Conservation (phyloP, 2,329 filamentous ascomycete genomes). For the Emericellopsis atlantica region DNA sequence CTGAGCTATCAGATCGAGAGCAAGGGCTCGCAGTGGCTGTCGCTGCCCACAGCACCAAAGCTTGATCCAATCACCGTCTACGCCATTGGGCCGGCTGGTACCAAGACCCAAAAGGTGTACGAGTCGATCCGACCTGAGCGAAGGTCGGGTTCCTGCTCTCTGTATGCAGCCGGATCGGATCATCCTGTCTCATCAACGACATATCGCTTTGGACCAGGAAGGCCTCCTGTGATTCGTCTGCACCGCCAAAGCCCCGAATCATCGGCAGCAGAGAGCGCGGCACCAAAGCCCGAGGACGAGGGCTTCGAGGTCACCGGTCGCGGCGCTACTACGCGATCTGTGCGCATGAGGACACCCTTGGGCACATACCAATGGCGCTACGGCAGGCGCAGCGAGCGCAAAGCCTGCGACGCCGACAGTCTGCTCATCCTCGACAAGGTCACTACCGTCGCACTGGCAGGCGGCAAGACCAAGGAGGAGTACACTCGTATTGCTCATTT, state of each 20-base stretch:
- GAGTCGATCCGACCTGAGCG: conserved; percentile 33
- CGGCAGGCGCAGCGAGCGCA: conserved; percentile 30
- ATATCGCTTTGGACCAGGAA: conserved; percentile 43
- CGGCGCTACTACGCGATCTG: conserved; percentile 31
- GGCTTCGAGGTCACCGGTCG: conserved; percentile 14
- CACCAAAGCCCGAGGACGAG: conserved; percentile 6
- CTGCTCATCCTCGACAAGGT: conserved; percentile 38
- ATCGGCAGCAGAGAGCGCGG: background rate
- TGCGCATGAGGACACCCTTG: conserved; percentile 30
- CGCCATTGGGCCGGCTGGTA: conserved; percentile 18
- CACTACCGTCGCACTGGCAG: conserved; percentile 15
- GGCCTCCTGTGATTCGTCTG: conserved; percentile 31
- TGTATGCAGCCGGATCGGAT: conserved; percentile 27
- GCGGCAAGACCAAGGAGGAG: conserved; percentile 15
- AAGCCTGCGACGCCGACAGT: conserved; percentile 23
- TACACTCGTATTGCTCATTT: conserved; percentile 26
- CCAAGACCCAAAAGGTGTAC: conserved; percentile 31
- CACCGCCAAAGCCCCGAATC: conserved; percentile 1
- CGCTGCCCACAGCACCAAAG: conserved; percentile 24
- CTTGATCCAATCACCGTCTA: conserved; percentile 29
- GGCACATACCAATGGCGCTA: conserved; percentile 46
- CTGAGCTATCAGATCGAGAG: conserved; percentile 35
- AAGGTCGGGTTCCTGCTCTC: conserved; percentile 32
- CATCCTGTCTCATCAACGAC: conserved; percentile 33
- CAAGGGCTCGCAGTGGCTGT: conserved; percentile 26